A percentile compares a stretch with the other conserved stretches of the same genome.
Evolutionary conservation across 1,284 basidiomycete genomes (phyloP).

Genomic region (Hymenochaete sp.): DNA sequence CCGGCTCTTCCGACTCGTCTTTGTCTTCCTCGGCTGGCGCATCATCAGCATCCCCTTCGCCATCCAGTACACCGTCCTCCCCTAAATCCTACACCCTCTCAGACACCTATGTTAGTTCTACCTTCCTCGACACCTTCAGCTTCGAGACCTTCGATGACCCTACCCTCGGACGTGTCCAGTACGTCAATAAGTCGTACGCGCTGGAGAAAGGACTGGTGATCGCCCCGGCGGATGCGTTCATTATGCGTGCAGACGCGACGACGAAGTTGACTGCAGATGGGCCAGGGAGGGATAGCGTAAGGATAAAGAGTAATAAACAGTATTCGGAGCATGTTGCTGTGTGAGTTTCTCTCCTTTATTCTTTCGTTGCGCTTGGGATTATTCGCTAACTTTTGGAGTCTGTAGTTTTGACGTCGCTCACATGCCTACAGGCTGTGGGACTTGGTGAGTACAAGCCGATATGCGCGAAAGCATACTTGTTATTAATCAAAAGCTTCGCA

Average conservation of each 20-base stretch:
- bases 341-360: constrained; percentile 7
- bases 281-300: constrained; percentile 29
- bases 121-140: constrained; percentile 34
- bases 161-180: constrained; percentile 44
- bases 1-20: too few species aligned
- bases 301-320: constrained; percentile 25
- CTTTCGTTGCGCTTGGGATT: not conserved
- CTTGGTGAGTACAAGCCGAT: too few species aligned
- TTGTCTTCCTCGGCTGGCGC: too few species aligned
- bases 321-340: constrained; percentile 29
- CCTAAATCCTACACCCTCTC: constrained; percentile 31
- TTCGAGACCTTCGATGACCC: constrained; percentile 39
- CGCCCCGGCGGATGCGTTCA: constrained; percentile 35
- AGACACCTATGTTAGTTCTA: constrained; percentile 33
- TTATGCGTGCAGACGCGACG: constrained; percentile 31
- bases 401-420: constrained; percentile 31
- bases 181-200: constrained; percentile 40
- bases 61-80: too few species aligned
- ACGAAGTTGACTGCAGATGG: constrained; percentile 25
- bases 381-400: not conserved
- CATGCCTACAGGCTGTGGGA: constrained; percentile 58
- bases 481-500: too few species aligned
- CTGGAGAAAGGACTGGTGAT: constrained; percentile 38
- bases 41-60: too few species aligned
- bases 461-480: too few species aligned